Conservation (phyloP, 257 asterid genomes). For the Asclepias syriaca region DNA sequence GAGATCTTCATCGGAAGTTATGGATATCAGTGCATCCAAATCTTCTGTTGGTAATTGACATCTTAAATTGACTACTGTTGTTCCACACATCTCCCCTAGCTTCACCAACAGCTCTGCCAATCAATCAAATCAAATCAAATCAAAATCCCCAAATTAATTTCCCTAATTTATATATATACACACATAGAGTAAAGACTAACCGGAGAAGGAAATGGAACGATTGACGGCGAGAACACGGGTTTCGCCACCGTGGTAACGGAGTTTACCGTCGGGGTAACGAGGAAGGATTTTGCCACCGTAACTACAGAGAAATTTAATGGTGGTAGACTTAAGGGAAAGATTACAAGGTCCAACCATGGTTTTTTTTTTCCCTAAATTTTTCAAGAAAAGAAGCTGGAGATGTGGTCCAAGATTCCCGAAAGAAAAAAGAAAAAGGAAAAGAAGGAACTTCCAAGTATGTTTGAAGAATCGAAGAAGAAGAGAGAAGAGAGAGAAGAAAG, state of each 20-base stretch:
- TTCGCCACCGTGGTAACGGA: conserved; percentile 84
- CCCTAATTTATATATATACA: too few species aligned
- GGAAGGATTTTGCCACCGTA: conserved; percentile 92
- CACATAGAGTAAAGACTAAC: conserved; percentile 27
- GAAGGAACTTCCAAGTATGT: neutral
- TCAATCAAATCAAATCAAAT: neutral
- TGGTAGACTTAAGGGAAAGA: conserved; percentile 25
- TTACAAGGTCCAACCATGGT: conserved; percentile 41
- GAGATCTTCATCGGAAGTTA: conserved; percentile 77
- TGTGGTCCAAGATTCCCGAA: neutral
- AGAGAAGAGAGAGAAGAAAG: conserved; percentile 3
- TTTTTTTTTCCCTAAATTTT: neutral
- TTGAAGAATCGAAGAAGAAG: neutral
- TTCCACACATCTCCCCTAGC: conserved; percentile 59
- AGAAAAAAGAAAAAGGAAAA: too few species aligned
- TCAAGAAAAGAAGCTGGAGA: conserved; percentile 11
- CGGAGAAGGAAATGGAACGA: conserved; percentile 55
- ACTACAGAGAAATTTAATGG: conserved; percentile 68
- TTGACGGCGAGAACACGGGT: conserved; percentile 79
- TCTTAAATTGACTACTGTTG: conserved; percentile 41
- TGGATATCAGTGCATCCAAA: conserved; percentile 66
- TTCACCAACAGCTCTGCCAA: conserved; percentile 56
- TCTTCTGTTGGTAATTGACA: conserved; percentile 80
- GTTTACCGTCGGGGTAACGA: conserved; percentile 81
- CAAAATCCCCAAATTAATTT: too few species aligned